Evolutionary conservation across 257 asterid species (phyloP).

Genomic region (Nicotiana knightiana): DNA sequence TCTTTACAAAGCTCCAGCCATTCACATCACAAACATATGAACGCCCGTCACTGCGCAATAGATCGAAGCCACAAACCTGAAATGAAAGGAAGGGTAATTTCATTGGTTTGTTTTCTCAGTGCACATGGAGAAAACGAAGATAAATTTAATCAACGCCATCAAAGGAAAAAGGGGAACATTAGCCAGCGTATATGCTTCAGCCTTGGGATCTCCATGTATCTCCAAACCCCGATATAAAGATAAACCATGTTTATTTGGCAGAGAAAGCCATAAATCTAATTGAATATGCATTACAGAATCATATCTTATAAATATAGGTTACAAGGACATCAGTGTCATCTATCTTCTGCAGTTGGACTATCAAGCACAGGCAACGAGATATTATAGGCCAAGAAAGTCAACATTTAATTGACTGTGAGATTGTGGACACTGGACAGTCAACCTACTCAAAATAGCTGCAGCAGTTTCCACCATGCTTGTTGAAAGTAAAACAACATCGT

Average conservation of each 20-base stretch:
- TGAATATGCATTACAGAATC: background rate
- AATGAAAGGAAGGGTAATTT: conserved; percentile 6
- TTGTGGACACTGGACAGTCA: background rate
- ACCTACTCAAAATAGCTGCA: background rate
- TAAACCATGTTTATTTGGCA: background rate
- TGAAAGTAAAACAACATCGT: background rate
- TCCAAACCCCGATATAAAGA: background rate
- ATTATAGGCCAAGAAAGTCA: background rate
- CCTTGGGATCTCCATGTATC: background rate
- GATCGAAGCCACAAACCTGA: conserved; percentile 99
- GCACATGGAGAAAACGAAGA: background rate
- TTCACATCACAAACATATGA: conserved; percentile 98
- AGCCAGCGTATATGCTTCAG: background rate
- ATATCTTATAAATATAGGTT: background rate
- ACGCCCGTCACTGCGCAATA: conserved; percentile 93
- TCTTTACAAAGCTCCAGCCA: conserved; percentile 98
- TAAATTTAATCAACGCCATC: background rate
- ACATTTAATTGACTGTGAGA: background rate
- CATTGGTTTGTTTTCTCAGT: background rate
- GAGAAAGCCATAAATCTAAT: background rate
- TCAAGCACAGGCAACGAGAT: background rate
- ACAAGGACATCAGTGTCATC: background rate
- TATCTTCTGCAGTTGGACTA: conserved; percentile 5
- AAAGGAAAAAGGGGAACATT: background rate
- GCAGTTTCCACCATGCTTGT: background rate